A percentile compares a stretch with the other conserved stretches of the same genome.
These are phyloP conservation scores for Mrakia frigida DNA, from an alignment of 768 basidiomycete species.

Conservation along the genomic window DNA sequence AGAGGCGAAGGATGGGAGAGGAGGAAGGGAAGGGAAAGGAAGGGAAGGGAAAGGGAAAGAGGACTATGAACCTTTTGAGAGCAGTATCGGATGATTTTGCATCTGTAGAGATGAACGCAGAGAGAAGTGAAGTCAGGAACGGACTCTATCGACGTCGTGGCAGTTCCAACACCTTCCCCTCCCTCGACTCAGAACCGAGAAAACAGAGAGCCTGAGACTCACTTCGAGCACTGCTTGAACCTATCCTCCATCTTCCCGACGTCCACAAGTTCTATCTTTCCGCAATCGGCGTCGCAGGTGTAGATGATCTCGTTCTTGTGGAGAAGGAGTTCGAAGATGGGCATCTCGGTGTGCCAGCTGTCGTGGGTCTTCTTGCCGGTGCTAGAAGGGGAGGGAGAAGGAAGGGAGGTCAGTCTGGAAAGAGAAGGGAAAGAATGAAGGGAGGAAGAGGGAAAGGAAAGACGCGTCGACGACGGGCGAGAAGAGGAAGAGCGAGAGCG, in stretches of 20 bases:
- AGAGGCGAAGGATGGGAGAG: not conserved
- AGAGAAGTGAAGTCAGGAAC: not conserved
- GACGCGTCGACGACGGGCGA: slow-evolving; percentile 65
- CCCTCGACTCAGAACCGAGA: not conserved
- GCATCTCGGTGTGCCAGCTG: not conserved
- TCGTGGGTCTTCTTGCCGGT: not conserved
- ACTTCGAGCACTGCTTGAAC: slow-evolving; percentile 13
- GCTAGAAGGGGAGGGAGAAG: not conserved
- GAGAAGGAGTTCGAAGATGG: not conserved
- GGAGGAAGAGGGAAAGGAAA: slow-evolving; percentile 49
- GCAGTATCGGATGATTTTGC: not conserved
- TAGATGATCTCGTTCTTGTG: not conserved
- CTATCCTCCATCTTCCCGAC: not conserved
- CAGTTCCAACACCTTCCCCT: not conserved
- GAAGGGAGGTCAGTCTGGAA: not conserved
- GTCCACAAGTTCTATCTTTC: not conserved
- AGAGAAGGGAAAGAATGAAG: not conserved
- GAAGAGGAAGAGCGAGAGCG: no score
- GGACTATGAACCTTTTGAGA: not conserved
- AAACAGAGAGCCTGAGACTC: slow-evolving; percentile 35
- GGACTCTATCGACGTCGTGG: not conserved
- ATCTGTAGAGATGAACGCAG: not conserved
- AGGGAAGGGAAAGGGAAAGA: not conserved
- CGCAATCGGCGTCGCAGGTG: not conserved
- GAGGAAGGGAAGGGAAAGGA: not conserved